Base-by-base conservation (phyloP, 2,329 filamentous ascomycete species). In the Hypomyces perniciosus region DNA sequence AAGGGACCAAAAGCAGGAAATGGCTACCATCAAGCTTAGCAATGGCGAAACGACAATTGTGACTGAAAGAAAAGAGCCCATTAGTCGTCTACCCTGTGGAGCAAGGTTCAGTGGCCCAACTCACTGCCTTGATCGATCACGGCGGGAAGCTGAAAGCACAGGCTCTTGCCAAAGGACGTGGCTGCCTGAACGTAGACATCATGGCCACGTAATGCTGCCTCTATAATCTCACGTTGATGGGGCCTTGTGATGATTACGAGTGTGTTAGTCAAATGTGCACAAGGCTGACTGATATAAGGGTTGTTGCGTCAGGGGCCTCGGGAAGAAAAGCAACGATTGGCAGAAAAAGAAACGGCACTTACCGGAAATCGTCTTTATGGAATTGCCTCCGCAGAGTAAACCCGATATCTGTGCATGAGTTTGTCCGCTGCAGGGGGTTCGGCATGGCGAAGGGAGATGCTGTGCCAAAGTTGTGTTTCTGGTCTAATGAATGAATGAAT, bases 111-210 rank as follows among this genome's bases (percentile, higher is more conserved):
- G 20, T 28, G 26, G 4, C 20, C 44, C 31, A n/a, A 79, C 84
- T 62, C 72, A 90, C 88, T 90, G 57, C 92, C 92, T 66, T 85
- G 82, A 61, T 92, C 86, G 51, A 96, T 84, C 31, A 96, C 84
- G 27, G 91, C 91, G 7, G 91, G 91, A 1, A 96, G 77, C 66
- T 96, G 91, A 65, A 92, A 96, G 71, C 92, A 96, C 48, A 96
- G 69, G 62, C 89, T 95, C 69, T 96, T 96, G 39, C 91, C 92
- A 66, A 96, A 96, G 8, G 86, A 89, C 3, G 88, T 91, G 49
- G 88, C 88, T 43, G 92, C 92, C 68, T 96, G 92, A 1, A 97
- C 79, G 63, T 95, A 96, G 40, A 97, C 86, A 84, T 97, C 92
- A 56, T 91, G 78, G 12, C 89, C 86, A 50, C 86, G 81, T 7